Evolutionary conservation across 1,284 basidiomycete species (phyloP), one percentile per base, ranked within the genome.

Genomic region (Lignosus rhinocerotis): DNA sequence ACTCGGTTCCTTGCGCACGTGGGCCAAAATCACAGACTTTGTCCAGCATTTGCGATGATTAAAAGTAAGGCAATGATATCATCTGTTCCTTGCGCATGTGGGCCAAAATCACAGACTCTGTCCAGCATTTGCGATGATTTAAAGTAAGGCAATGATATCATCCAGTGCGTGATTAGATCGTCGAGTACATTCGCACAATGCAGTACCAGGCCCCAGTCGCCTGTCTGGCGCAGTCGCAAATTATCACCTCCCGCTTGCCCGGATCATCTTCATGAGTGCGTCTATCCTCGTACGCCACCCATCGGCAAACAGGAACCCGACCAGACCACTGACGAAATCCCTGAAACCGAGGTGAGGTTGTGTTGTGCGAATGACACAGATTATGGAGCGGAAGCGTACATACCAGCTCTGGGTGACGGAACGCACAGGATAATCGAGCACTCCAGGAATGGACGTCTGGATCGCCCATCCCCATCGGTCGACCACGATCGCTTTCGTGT

Each of bases 371-470:
- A 48, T 59, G 30, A 47, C 32, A 47, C 33, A 60, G 38, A 59
- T 44, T 30, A 51, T 54, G 62, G 61, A 64, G 46, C 69, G 66
- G 66, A 55, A 67, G 62, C 19, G 64, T 11, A 39, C 21, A 46
- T 79, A 98, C 80, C 90, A 90, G 70, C 95, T 97, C 66, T 86
- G 80, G 36, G 85, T 77, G 51, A 88, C 70, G n/a, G 89, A 90
- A 59, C 91, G 90, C 57, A 95, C 80, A 21, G 94, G 87, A 73
- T 98, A 98, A 70, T 96, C 89, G 12, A 94, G 79, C 3, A 92
- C 87, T 50, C 84, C 83, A 0, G 96, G 96, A 63, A 99, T 98
- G 6, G 74, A 78, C 0, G 96, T 99, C 69, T 93, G 86, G 45
- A 96, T 77, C 36, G 88, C 69, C 45, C 86, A 85, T 64, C 95